Percentiles rank a stretch among this genome's conserved stretches.
Evolutionary conservation across 1,284 basidiomycete species (phyloP).

Genomic region (Trichosporon sp.): DNA sequence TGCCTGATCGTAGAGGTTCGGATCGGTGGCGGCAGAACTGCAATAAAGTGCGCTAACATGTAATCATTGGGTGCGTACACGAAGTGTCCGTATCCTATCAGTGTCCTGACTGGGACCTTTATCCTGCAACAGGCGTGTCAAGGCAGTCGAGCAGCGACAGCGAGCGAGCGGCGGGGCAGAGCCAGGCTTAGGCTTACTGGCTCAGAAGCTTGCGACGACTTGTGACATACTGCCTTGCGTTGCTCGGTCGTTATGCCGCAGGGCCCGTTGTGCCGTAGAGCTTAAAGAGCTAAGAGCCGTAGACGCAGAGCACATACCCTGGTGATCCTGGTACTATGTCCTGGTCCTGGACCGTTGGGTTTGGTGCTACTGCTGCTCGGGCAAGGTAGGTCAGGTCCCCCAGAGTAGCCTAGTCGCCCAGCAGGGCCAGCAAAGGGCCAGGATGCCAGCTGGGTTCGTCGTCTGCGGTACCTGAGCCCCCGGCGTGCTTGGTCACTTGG

Average conservation of each 20-base stretch:
- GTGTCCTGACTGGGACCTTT: not conserved
- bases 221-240: not conserved
- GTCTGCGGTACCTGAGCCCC: not conserved
- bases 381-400: not conserved
- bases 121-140: not conserved
- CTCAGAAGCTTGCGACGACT: not conserved
- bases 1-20: not conserved
- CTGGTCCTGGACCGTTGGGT: not conserved
- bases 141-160: not conserved
- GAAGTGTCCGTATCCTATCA: not conserved
- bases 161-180: not conserved
- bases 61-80: not conserved
- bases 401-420: not conserved
- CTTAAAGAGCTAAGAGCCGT: not conserved
- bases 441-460: not conserved
- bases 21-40: slow-evolving; percentile 1
- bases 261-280: not conserved
- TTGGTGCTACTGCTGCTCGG: not conserved
- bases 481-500: not conserved
- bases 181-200: not conserved
- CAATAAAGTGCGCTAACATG: not conserved
- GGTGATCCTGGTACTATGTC: not conserved
- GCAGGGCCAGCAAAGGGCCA: not conserved
- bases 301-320: not conserved
- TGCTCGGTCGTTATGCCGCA: not conserved